phyloP scores from a whole-genome alignment of 805 yeast genomes.

The Candida lessepsii region DNA sequence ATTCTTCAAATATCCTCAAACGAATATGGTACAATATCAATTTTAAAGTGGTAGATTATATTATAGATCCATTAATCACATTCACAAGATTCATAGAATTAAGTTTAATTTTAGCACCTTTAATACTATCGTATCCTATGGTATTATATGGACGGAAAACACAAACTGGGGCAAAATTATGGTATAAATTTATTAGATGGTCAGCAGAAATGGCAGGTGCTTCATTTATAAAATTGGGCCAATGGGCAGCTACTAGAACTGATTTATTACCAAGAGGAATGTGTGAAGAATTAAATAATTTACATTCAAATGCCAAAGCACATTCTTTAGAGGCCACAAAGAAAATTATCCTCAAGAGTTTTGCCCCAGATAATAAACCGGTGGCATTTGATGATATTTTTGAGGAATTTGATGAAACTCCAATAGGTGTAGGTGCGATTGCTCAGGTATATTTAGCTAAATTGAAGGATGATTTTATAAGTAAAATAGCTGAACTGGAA shows the following conservation, averaged over 20 bases:
- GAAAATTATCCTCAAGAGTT: slow-evolving; percentile 55
- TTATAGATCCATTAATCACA: slow-evolving; percentile 70
- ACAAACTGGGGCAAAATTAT: slow-evolving; percentile 56
- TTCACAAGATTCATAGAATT: slow-evolving; percentile 68
- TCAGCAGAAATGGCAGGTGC: slow-evolving; percentile 88
- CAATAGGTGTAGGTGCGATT: slow-evolving; percentile 97
- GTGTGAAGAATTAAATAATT: slow-evolving; percentile 69
- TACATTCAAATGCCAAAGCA: slow-evolving; percentile 81
- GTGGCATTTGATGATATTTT: slow-evolving; percentile 70
- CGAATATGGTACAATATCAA: slow-evolving; percentile 39
- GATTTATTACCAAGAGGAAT: slow-evolving; percentile 82
- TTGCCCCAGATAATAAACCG: slow-evolving; percentile 22
- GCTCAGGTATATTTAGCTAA: slow-evolving; percentile 90
- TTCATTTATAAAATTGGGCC: slow-evolving; percentile 87
- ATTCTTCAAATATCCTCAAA: slow-evolving; percentile 21
- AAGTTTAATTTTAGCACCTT: slow-evolving; percentile 65
- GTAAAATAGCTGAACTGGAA: slow-evolving; percentile 31
- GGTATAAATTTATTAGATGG: slow-evolving; percentile 67
- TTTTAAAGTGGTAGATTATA: slow-evolving; percentile 49
- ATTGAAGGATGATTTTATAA: slow-evolving; percentile 45
- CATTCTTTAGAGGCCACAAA: slow-evolving; percentile 68
- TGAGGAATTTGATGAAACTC: slow-evolving; percentile 69
- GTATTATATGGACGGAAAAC: slow-evolving; percentile 51
- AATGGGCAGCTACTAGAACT: slow-evolving; percentile 98
- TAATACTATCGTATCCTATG: slow-evolving; percentile 64